Evolutionary conservation across 2,329 filamentous ascomycete genomes (phyloP).

Genomic region (Fusarium phyllophilum): DNA sequence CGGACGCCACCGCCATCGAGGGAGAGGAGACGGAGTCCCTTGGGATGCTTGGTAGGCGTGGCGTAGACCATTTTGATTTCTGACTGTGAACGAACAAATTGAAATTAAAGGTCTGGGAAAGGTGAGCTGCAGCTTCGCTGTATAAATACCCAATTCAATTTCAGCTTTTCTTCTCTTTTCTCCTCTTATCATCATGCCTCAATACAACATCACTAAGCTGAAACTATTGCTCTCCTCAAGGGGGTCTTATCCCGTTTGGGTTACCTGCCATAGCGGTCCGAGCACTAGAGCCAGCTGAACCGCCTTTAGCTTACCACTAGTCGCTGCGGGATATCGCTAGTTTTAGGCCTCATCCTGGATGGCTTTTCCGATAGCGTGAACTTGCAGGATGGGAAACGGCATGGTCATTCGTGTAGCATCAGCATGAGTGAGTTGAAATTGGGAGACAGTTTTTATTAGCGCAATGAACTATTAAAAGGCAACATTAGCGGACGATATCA

Average conservation of each 20-base stretch:
- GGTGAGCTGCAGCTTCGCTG: no score
- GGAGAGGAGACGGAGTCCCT: not conserved
- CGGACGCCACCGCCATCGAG: conserved; percentile 11
- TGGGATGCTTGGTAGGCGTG: not conserved
- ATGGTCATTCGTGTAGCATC: not conserved
- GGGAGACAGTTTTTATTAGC: not conserved
- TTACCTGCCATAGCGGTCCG: not conserved
- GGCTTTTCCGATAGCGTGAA: fast-evolving
- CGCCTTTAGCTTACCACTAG: not conserved
- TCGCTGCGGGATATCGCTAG: not conserved
- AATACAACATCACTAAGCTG: not conserved
- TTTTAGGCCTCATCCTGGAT: not conserved
- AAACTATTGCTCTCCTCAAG: not conserved
- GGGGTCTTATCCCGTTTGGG: not conserved
- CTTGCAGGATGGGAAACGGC: not conserved
- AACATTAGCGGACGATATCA: no score
- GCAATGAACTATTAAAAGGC: no score
- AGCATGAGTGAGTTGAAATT: not conserved
- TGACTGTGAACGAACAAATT: not conserved
- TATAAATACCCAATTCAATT: not conserved
- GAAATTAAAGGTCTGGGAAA: no score
- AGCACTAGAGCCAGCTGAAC: not conserved
- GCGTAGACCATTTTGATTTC: not conserved
- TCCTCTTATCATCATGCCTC: not conserved
- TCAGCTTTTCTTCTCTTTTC: not conserved